A percentile compares a stretch with the other conserved stretches of the same genome.
Evolutionary conservation across 352 stramenopile species (phyloP).

Genomic region (Thalassiosira pacifica): DNA sequence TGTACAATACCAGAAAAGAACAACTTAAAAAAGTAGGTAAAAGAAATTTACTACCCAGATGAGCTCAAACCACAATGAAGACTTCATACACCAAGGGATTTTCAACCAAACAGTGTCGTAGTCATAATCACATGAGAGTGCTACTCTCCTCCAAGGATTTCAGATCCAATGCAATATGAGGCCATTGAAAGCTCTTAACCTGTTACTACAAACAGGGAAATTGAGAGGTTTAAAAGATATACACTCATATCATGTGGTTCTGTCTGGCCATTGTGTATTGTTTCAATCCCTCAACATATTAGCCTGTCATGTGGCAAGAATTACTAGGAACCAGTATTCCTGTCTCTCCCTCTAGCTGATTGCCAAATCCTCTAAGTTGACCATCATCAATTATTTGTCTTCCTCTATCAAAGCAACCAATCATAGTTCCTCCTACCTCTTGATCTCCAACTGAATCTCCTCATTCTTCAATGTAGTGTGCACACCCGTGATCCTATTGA

Average conservation of each 20-base stretch:
- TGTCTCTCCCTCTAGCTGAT: no score
- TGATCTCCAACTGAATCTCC: not conserved
- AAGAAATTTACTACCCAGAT: no score
- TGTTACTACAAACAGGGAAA: not conserved
- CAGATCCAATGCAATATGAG: no score
- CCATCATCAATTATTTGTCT: no score
- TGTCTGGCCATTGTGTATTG: not conserved
- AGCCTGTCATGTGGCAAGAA: not conserved
- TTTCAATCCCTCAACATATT: not conserved
- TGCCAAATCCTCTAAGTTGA: no score
- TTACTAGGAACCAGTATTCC: not conserved
- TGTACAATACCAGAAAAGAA: not conserved
- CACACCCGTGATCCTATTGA: not conserved
- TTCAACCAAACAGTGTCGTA: no score
- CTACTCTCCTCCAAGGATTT: not conserved
- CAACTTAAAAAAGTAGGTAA: no score
- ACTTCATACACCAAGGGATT: no score
- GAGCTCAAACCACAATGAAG: no score
- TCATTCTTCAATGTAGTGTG: not conserved
- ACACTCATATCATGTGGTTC: not conserved
- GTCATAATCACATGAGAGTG: not conserved
- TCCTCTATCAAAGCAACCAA: no score
- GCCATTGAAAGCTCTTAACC: no score
- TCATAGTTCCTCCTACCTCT: no score
- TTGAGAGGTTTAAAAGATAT: not conserved